Evolutionary conservation across 1,284 basidiomycete genomes (phyloP).

Genomic region (Psilocybe mexicana): DNA sequence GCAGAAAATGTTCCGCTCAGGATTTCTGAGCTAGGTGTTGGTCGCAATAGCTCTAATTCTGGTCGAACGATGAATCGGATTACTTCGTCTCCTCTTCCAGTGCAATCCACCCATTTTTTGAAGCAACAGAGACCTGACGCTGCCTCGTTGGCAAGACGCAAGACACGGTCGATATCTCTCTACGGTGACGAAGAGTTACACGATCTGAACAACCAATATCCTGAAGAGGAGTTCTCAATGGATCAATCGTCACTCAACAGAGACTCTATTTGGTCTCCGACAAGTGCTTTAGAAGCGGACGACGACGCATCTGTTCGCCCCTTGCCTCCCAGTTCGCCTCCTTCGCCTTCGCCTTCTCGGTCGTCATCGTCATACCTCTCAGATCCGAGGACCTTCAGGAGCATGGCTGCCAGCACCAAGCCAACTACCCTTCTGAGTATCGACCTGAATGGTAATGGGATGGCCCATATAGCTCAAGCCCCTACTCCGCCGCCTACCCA

Average conservation of each 20-base stretch:
- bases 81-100: slow-evolving; percentile 43
- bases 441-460: slow-evolving; percentile 74
- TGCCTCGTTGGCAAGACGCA: slow-evolving; percentile 42
- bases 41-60: slow-evolving; percentile 27
- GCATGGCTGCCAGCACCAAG: slow-evolving; percentile 88
- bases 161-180: slow-evolving; percentile 60
- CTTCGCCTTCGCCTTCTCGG: slow-evolving; percentile 79
- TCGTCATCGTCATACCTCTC: slow-evolving; percentile 80
- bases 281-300: slow-evolving; percentile 76
- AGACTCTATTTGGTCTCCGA: slow-evolving; percentile 75
- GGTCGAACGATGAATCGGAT: slow-evolving; percentile 35
- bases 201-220: slow-evolving; percentile 29
- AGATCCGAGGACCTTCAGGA: slow-evolving; percentile 76
- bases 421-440: slow-evolving; percentile 92
- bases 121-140: slow-evolving; percentile 40
- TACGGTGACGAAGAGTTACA: slow-evolving; percentile 51
- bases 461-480: slow-evolving; percentile 91
- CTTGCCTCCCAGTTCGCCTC: slow-evolving; percentile 80
- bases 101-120: slow-evolving; percentile 28
- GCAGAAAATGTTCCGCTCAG: slow-evolving; percentile 34
- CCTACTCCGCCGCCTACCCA: slow-evolving; percentile 59
- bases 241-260: slow-evolving; percentile 57
- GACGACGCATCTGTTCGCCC: slow-evolving; percentile 89
- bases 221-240: slow-evolving; percentile 50
- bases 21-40: slow-evolving; percentile 29